Conservation (phyloP, 1,284 basidiomycete genomes). For the Naganishia albida region DNA sequence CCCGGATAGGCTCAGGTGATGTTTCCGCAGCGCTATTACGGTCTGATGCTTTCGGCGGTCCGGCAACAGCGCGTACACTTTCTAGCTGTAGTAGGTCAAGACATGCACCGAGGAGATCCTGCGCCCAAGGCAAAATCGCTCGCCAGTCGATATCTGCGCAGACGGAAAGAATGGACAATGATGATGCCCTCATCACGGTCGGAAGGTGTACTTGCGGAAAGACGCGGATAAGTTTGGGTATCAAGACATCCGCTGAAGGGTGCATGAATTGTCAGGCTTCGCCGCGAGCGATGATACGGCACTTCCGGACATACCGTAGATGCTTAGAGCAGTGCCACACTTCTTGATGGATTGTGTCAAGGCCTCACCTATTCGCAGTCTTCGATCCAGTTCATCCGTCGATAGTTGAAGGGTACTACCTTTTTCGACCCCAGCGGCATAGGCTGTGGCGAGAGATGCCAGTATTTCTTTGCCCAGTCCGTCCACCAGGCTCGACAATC, state of each 20-base stretch:
- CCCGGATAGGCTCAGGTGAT: conserved; percentile 61
- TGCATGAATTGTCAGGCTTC: conserved; percentile 3
- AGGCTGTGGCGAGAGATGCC: conserved; percentile 64
- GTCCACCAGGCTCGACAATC: conserved; percentile 78
- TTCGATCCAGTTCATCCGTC: conserved; percentile 70
- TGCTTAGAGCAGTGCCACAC: conserved; percentile 68
- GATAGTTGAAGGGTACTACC: conserved; percentile 51
- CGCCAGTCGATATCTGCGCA: conserved; percentile 67
- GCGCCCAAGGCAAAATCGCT: conserved; percentile 65
- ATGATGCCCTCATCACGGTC: conserved; percentile 72
- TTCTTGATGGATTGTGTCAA: conserved; percentile 74
- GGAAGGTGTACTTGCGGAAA: conserved; percentile 65
- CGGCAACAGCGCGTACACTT: conserved; percentile 53
- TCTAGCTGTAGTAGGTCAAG: conserved; percentile 79
- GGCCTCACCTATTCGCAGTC: conserved; percentile 85
- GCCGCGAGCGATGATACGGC: conserved; percentile 11
- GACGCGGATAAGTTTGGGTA: conserved; percentile 67
- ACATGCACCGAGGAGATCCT: conserved; percentile 66
- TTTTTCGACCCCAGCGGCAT: conserved; percentile 50
- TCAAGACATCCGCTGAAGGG: conserved; percentile 64
- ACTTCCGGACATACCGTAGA: conserved; percentile 64
- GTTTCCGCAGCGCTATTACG: conserved; percentile 47
- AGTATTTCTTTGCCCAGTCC: conserved; percentile 71
- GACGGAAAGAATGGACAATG: conserved; percentile 76
- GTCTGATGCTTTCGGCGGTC: conserved; percentile 10